A percentile compares a stretch with the other conserved stretches of the same genome.
These are phyloP conservation scores for Francoa sonchifolia DNA, from an alignment of 441 rosid genomes.

Conservation along the genomic window DNA sequence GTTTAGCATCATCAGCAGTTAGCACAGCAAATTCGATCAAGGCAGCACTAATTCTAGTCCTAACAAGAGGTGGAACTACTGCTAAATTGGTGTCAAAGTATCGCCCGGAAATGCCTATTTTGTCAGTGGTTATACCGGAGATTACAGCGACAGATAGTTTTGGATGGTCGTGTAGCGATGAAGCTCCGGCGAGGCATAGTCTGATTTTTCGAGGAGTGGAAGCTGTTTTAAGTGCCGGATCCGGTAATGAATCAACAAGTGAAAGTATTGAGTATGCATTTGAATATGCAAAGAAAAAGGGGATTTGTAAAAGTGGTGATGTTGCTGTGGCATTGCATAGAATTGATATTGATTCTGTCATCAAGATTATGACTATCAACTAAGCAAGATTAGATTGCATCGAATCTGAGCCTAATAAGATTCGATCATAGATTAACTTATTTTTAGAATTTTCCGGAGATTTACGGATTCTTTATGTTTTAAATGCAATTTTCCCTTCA, in stretches of 20 bases:
- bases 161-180: conserved; percentile 87
- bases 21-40: conserved; percentile 70
- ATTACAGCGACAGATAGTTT: conserved; percentile 57
- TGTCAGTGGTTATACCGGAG: conserved; percentile 81
- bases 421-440: too few relatives aligned
- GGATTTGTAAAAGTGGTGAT: conserved; percentile 68
- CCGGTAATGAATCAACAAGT: conserved; percentile 79
- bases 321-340: conserved; percentile 83
- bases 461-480: too few relatives aligned
- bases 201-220: conserved; percentile 68
- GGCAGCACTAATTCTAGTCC: conserved; percentile 68
- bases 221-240: conserved; percentile 66
- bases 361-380: conserved; percentile 40
- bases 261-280: conserved; percentile 70
- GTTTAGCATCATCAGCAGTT: conserved; percentile 88
- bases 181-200: conserved; percentile 86
- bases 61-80: conserved; percentile 88
- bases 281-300: conserved; percentile 44
- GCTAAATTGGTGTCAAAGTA: conserved; percentile 92
- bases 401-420: too few relatives aligned
- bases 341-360: conserved; percentile 65
- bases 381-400: neutral
- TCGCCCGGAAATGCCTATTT: conserved; percentile 77
- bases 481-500: too few relatives aligned
- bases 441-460: too few relatives aligned